Evolutionary conservation across 2,329 filamentous ascomycete genomes (phyloP).

Genomic region (Elsinoe arachidis): DNA sequence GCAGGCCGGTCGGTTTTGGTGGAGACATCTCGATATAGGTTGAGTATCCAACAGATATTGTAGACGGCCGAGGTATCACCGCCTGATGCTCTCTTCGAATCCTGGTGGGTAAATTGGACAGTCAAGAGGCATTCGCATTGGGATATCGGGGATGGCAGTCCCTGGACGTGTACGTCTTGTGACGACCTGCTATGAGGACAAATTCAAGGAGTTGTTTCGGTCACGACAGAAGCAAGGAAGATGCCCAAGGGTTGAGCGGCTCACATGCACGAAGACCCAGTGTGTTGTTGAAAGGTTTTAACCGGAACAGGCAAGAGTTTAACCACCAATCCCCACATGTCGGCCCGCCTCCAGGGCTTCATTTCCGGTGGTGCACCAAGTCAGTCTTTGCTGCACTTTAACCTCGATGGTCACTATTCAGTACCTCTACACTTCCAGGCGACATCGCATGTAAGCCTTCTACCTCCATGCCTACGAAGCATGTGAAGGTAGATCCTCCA

Average conservation of each 20-base stretch:
- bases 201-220: too few relatives aligned
- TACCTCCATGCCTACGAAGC: neutral
- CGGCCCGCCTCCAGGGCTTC: neutral
- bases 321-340: conserved; percentile 3
- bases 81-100: neutral
- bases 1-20: conserved; percentile 85
- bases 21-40: conserved; percentile 43
- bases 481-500: neutral
- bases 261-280: neutral
- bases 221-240: neutral
- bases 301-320: conserved; percentile 6
- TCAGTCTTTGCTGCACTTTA: neutral
- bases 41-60: neutral
- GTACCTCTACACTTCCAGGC: too few relatives aligned
- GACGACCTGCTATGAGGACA: too few relatives aligned
- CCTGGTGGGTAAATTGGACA: neutral
- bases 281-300: conserved; percentile 1
- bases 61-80: neutral
- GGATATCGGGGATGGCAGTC: too few relatives aligned
- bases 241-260: neutral
- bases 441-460: neutral
- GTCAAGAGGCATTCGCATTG: too few relatives aligned
- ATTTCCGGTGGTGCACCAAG: neutral
- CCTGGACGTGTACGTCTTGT: too few relatives aligned
- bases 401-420: too few relatives aligned